phyloP scores from a whole-genome alignment of 768 basidiomycete species.

The Mycena rebaudengoi region DNA sequence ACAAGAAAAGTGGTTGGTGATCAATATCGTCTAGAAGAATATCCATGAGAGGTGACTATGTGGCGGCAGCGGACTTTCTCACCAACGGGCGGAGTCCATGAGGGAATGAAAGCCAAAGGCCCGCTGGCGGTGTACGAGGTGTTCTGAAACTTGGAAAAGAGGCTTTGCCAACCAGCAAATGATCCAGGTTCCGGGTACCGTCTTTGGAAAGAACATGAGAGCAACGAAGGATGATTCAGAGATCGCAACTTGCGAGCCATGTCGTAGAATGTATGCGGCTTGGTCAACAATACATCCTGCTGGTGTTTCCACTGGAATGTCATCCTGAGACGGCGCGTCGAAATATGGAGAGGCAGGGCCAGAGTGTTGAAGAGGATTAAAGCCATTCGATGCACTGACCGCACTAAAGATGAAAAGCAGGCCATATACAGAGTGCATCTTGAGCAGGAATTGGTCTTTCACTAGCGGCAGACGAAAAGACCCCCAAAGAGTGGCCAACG shows the following conservation, averaged over 20 bases:
- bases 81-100: slow-evolving; percentile 51
- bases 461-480: no score
- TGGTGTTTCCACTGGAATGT: slow-evolving; percentile 42
- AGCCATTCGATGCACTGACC: no score
- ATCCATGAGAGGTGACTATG: no score
- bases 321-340: slow-evolving; percentile 48
- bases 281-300: slow-evolving; percentile 50
- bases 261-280: slow-evolving; percentile 53
- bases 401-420: no score
- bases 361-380: slow-evolving; percentile 52
- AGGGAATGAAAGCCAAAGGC: slow-evolving; percentile 49
- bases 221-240: slow-evolving; percentile 8
- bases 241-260: slow-evolving; percentile 43
- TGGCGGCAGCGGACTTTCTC: no score
- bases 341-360: slow-evolving; percentile 54
- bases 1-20: slow-evolving; percentile 49
- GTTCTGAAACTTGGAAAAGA: slow-evolving; percentile 51
- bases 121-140: slow-evolving; percentile 47
- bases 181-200: slow-evolving; percentile 53
- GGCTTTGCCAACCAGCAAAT: slow-evolving; percentile 46
- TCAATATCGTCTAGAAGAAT: slow-evolving; percentile 47
- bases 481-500: no score
- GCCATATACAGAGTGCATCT: no score
- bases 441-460: no score
- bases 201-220: slow-evolving; percentile 26